Evolutionary conservation across 2,329 filamentous ascomycete species (phyloP), one percentile per base, ranked within the genome.

Genomic region (Aspergillus neotritici): DNA sequence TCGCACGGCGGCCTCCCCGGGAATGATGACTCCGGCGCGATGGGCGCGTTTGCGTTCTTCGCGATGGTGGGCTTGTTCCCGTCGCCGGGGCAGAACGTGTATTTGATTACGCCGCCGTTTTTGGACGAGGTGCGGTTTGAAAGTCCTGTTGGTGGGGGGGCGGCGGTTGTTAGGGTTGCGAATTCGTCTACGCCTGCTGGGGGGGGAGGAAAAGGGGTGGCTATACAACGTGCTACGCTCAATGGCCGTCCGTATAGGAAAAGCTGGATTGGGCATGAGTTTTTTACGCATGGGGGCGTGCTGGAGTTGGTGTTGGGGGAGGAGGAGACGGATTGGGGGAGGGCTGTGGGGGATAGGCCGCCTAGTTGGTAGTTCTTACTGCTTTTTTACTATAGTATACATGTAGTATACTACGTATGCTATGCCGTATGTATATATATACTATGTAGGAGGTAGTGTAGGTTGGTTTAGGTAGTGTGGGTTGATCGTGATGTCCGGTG

Each of bases 11-110:
- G 82, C 0, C 73, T 86, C 1, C 81, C 82, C 0, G 83, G 83
- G 0, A 86, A 86, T 58, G 82, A 86, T 53, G 83, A 86, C 58
- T 76, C 73, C 28, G 83, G 83, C 3, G 80, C 83, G 2, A 85
- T 86, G 82, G 82, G 81, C 33, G 76, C 75, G 0, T 86, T 85
- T 47, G 68, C 80, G 1, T 78, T 79, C 0, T 77, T 85, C 13
- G 67, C 75, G 8, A 84, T 86, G 81, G 78, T 86, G 70, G 83
- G 83, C 0, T 63, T 86, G 5, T 86, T 83, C 59, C 83, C 83
- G 0, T 80, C 84, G 40, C 73, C 80, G 0, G 82, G 82, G 0
- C 82, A 86, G 55, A 69, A 83, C 47, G 80, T 85, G 1, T 86
- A 86, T 53, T 72, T 86, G 8, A 82, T 86, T 49, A 83, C 69